Evolutionary conservation across 176 grass and related monocot genomes (phyloP).

Genomic region (Bothriochloa decipiens): DNA sequence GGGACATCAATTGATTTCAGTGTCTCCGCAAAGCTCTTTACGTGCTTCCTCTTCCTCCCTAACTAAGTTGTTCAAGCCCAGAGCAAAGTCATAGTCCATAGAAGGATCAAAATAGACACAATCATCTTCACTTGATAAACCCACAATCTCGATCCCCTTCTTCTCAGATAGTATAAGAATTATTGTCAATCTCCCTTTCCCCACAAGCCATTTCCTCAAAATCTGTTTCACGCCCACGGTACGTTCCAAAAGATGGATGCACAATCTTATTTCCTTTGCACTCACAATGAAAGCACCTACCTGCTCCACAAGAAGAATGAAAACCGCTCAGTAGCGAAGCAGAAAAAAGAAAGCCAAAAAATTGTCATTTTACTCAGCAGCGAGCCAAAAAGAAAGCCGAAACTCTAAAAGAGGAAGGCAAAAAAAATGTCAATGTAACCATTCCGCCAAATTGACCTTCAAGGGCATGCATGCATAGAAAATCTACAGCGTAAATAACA

Average conservation of each 20-base stretch:
- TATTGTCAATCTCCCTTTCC: neutral
- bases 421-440: neutral
- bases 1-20: neutral
- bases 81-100: neutral
- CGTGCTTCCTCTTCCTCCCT: neutral
- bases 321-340: neutral
- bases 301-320: neutral
- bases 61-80: neutral
- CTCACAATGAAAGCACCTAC: constrained; percentile 11
- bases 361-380: neutral
- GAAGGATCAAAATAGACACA: constrained; percentile 2
- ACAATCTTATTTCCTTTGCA: constrained; percentile 5
- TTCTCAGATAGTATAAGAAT: neutral
- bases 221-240: neutral
- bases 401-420: too few relatives aligned
- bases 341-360: too few relatives aligned
- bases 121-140: neutral
- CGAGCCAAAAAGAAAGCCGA: too few relatives aligned
- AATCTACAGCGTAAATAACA: neutral
- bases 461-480: neutral
- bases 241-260: constrained; percentile 13
- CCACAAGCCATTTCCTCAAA: constrained; percentile 11
- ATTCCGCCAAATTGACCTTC: neutral
- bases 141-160: neutral
- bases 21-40: neutral